phyloP scores from a whole-genome alignment of 2,329 filamentous ascomycete species.

The Pyrenophora teres region DNA sequence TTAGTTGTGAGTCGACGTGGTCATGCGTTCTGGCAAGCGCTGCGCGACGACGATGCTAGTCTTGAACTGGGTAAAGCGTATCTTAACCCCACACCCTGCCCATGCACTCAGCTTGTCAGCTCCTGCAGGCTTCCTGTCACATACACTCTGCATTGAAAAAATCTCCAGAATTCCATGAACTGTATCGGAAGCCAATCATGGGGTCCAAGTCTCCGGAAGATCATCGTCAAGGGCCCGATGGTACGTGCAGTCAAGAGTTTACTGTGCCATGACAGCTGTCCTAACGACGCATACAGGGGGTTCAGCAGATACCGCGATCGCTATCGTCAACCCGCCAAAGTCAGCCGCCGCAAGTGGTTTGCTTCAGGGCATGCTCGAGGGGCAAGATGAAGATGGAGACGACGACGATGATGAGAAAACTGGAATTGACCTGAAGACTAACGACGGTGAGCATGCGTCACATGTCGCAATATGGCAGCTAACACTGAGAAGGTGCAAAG shows the following conservation, averaged over 20 bases:
- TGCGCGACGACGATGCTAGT: too few relatives aligned
- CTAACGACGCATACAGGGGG: constrained; percentile 35
- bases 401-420: constrained; percentile 50
- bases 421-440: constrained; percentile 39
- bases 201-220: constrained; percentile 48
- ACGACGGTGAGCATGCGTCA: constrained; percentile 20
- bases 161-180: constrained; percentile 4
- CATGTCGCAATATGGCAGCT: constrained; percentile 2
- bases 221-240: constrained; percentile 41
- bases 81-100: not conserved
- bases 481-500: constrained; percentile 59
- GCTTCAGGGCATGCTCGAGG: constrained; percentile 45
- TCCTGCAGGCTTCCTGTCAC: not conserved
- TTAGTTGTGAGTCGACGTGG: not conserved
- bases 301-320: constrained; percentile 29
- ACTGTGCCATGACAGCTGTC: not conserved
- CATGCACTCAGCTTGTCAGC: not conserved
- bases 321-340: constrained; percentile 41
- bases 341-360: constrained; percentile 44
- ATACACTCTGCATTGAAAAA: not conserved
- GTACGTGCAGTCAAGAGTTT: constrained; percentile 19
- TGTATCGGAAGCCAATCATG: constrained; percentile 30
- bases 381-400: constrained; percentile 55
- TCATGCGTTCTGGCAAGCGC: not conserved
- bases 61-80: not conserved